phyloP scores from a whole-genome alignment of 306 rosid species.

The Gastrolobium bilobum region DNA sequence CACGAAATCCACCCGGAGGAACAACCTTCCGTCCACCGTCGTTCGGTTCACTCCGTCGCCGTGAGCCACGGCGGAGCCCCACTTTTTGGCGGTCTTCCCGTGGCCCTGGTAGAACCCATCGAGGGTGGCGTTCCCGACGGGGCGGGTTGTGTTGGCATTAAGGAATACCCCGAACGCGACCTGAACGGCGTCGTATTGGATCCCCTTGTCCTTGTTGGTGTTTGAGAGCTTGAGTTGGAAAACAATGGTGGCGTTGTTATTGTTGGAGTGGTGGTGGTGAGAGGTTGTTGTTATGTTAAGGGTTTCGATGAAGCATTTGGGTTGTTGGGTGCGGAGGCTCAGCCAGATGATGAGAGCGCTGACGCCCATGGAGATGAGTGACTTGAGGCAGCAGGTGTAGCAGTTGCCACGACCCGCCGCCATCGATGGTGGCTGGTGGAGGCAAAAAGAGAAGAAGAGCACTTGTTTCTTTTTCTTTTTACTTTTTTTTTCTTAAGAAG shows the following conservation, averaged over 20 bases:
- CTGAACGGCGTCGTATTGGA: conserved; percentile 59
- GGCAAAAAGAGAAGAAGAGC: background rate
- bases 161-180: conserved; percentile 49
- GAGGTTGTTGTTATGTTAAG: conserved; percentile 56
- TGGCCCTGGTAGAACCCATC: conserved; percentile 74
- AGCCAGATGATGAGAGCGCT: conserved; percentile 53
- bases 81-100: conserved; percentile 58
- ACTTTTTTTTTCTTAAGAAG: no score
- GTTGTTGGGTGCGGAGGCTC: conserved; percentile 60
- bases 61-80: background rate
- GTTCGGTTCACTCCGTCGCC: conserved; percentile 50
- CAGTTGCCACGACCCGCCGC: background rate
- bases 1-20: conserved; percentile 66
- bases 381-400: conserved; percentile 41
- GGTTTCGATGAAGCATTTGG: conserved; percentile 57
- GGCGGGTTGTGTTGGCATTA: conserved; percentile 27
- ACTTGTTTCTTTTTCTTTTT: no score
- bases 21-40: conserved; percentile 21
- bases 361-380: conserved; percentile 40
- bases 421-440: conserved; percentile 1
- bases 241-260: conserved; percentile 45
- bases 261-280: conserved; percentile 29
- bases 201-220: conserved; percentile 72
- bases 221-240: conserved; percentile 54
- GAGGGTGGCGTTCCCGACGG: conserved; percentile 40